A percentile compares a stretch with the other conserved stretches of the same genome.
phyloP scores from a whole-genome alignment of 352 stramenopile genomes.

The Pseudoperonospora humuli region DNA sequence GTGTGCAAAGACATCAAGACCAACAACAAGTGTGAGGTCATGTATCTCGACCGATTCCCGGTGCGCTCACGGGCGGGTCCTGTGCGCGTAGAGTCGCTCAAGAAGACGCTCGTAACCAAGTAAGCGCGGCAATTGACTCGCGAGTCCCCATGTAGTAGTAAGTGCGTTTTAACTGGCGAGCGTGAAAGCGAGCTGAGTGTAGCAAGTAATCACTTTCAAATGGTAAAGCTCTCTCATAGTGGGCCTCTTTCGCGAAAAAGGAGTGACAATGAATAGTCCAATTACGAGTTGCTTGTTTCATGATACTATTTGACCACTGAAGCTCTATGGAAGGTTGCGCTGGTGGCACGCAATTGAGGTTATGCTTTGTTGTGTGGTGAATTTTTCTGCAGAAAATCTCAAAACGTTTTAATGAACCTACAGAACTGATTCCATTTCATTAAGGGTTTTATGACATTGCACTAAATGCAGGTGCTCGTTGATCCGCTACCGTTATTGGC shows the following conservation, averaged over 20 bases:
- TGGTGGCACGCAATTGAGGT: too few species aligned
- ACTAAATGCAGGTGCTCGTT: slow-evolving; percentile 4
- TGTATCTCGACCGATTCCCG: slow-evolving; percentile 57
- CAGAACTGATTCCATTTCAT: neutral
- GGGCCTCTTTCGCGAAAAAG: neutral
- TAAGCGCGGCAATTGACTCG: slow-evolving; percentile 8
- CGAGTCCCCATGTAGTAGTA: neutral
- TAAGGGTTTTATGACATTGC: neutral
- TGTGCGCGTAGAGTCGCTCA: slow-evolving; percentile 53
- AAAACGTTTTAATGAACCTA: too few species aligned
- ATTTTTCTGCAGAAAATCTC: too few species aligned
- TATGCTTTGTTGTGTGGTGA: neutral
- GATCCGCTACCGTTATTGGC: neutral
- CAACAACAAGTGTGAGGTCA: slow-evolving; percentile 65
- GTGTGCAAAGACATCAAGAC: slow-evolving; percentile 69
- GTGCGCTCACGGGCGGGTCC: slow-evolving; percentile 47
- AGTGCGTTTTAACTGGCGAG: neutral
- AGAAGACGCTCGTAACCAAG: slow-evolving; percentile 40
- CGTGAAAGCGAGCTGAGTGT: too few species aligned
- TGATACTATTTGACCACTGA: too few species aligned
- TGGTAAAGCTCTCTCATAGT: neutral
- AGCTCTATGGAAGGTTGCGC: too few species aligned
- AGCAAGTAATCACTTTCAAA: too few species aligned
- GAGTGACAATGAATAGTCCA: neutral
- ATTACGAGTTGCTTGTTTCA: neutral